These are phyloP conservation scores for Casaregolazyma lundiana DNA, from an alignment of 1,139 yeast species.

Conservation along the genomic window DNA sequence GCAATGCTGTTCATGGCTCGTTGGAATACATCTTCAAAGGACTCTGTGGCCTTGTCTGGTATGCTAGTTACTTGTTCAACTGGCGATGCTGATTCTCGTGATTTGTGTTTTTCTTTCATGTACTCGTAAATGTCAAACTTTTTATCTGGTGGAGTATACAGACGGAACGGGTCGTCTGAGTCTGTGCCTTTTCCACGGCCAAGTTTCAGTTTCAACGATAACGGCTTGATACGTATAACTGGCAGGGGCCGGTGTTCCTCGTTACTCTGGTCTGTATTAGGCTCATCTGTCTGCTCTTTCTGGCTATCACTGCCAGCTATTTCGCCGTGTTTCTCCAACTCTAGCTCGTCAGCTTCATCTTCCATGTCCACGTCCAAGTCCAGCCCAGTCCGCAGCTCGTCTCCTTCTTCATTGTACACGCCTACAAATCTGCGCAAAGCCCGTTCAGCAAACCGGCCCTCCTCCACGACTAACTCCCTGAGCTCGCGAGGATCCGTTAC, in stretches of 20 bases:
- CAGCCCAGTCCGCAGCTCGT: slow-evolving; percentile 15
- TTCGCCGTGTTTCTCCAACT: slow-evolving; percentile 1
- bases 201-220: slow-evolving; percentile 1
- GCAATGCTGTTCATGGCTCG: slow-evolving; percentile 8
- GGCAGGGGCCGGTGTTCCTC: slow-evolving; percentile 3
- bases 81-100: not conserved
- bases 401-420: slow-evolving; percentile 25
- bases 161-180: slow-evolving; percentile 6
- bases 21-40: slow-evolving; percentile 4
- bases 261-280: not conserved
- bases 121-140: slow-evolving; percentile 10
- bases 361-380: slow-evolving; percentile 16
- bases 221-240: slow-evolving; percentile 5
- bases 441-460: slow-evolving; percentile 72
- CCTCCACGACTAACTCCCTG: slow-evolving; percentile 67
- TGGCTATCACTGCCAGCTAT: slow-evolving; percentile 19
- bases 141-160: slow-evolving; percentile 5
- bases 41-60: not conserved
- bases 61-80: not conserved
- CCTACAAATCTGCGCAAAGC: slow-evolving; percentile 45
- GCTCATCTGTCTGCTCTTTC: slow-evolving; percentile 1
- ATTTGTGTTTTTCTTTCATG: slow-evolving; percentile 2
- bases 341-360: slow-evolving; percentile 25
- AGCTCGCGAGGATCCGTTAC: slow-evolving; percentile 70
- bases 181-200: not conserved